Percentiles rank a stretch among this genome's conserved stretches.
Conservation (phyloP, 768 basidiomycete genomes). For the Trametes gibbosa region DNA sequence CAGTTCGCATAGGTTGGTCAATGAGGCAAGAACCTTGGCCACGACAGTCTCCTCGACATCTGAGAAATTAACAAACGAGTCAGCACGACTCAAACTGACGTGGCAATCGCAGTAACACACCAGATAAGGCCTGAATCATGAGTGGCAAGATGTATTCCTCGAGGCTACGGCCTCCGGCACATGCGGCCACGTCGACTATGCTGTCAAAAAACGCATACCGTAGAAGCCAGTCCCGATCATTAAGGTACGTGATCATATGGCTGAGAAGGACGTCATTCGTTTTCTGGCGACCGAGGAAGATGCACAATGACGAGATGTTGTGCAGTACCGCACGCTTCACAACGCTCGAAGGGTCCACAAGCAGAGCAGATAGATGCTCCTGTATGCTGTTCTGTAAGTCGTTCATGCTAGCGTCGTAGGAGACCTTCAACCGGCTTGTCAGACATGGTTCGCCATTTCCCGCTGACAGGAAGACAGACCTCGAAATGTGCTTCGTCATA, state of each 20-base stretch:
- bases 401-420: slow-evolving; percentile 83
- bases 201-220: slow-evolving; percentile 93
- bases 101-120: slow-evolving; percentile 36
- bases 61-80: slow-evolving; percentile 30
- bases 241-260: slow-evolving; percentile 79
- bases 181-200: slow-evolving; percentile 92
- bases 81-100: not conserved
- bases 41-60: slow-evolving; percentile 96
- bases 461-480: slow-evolving; percentile 35
- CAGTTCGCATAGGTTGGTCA: slow-evolving; percentile 87
- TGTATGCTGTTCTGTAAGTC: slow-evolving; percentile 85
- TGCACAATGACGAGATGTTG: slow-evolving; percentile 84
- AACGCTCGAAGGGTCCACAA: slow-evolving; percentile 84
- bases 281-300: slow-evolving; percentile 88
- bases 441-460: not conserved
- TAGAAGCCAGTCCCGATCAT: slow-evolving; percentile 90
- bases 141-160: slow-evolving; percentile 97
- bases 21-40: slow-evolving; percentile 80
- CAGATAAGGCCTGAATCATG: slow-evolving; percentile 93
- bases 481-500: slow-evolving; percentile 81
- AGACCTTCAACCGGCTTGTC: slow-evolving; percentile 53
- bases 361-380: slow-evolving; percentile 81
- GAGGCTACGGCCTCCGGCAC: slow-evolving; percentile 85
- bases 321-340: slow-evolving; percentile 90
- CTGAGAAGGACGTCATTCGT: slow-evolving; percentile 95